Percentiles rank a stretch among this genome's conserved stretches.
Evolutionary conservation across 208 protist genomes (phyloP).

Genomic region (Acanthamoeba lenticulata): DNA sequence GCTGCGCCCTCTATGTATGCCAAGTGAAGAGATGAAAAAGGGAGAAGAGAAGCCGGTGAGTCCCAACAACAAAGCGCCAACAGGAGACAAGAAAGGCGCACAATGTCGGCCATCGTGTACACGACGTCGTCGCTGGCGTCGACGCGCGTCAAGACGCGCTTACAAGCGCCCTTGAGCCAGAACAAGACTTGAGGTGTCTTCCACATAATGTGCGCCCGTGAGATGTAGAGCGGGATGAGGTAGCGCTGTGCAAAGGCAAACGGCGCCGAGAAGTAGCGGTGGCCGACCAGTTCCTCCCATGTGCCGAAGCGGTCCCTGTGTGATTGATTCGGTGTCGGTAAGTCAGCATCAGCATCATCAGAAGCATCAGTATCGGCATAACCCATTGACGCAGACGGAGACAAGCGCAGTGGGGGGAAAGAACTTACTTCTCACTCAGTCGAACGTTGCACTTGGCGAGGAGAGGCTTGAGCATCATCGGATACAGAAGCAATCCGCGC

Average conservation of each 20-base stretch:
- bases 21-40: background rate
- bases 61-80: background rate
- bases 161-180: slow-evolving; percentile 46
- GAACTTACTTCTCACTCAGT: slow-evolving; percentile 3
- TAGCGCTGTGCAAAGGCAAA: slow-evolving; percentile 31
- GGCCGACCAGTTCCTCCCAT: slow-evolving; percentile 25
- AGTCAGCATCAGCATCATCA: too few species aligned
- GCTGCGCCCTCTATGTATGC: background rate
- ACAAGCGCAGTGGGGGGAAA: background rate
- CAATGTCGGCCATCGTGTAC: slow-evolving; percentile 19
- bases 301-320: background rate
- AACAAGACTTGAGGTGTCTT: slow-evolving; percentile 36
- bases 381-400: too few species aligned
- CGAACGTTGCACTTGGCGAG: slow-evolving; percentile 43
- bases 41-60: background rate
- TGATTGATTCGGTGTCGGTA: too few species aligned
- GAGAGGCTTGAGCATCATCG: slow-evolving; percentile 48
- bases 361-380: too few species aligned
- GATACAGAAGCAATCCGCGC: slow-evolving; percentile 24
- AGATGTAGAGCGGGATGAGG: slow-evolving; percentile 36
- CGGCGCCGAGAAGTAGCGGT: slow-evolving; percentile 41
- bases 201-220: slow-evolving; percentile 29
- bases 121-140: slow-evolving; percentile 49
- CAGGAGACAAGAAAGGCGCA: background rate
- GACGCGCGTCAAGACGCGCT: background rate